Conservation (phyloP, 116 monocot genomes). For the Cymodocea nodosa region DNA sequence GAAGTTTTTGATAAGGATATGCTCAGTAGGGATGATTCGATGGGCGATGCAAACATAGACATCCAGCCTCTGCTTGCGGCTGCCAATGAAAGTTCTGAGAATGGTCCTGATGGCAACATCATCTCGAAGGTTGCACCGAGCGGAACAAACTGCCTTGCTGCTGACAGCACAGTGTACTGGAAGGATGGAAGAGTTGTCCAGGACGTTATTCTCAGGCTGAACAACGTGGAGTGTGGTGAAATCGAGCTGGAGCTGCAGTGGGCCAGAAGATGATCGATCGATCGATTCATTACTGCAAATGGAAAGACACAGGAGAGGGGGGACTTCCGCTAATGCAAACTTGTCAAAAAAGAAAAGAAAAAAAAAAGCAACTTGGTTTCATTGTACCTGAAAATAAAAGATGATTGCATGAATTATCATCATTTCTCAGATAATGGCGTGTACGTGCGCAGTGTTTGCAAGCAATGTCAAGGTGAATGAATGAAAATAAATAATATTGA, state of each 20-base stretch:
- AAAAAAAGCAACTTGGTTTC: too few species aligned
- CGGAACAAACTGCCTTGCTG: slow-evolving; percentile 37
- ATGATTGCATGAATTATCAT: too few species aligned
- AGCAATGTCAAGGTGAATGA: too few species aligned
- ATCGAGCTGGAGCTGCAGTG: slow-evolving; percentile 58
- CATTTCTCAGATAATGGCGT: too few species aligned
- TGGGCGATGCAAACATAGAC: slow-evolving; percentile 40
- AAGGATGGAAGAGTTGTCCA: slow-evolving; percentile 41
- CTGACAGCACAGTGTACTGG: slow-evolving; percentile 35
- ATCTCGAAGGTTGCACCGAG: slow-evolving; percentile 24
- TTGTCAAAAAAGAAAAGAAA: too few species aligned
- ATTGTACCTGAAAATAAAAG: too few species aligned
- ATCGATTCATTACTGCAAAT: too few species aligned
- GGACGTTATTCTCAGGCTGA: slow-evolving; percentile 45
- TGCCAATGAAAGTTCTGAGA: slow-evolving; percentile 8
- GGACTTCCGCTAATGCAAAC: too few species aligned
- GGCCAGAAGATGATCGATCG: slow-evolving; percentile 4
- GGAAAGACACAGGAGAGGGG: too few species aligned
- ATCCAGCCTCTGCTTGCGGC: slow-evolving; percentile 21
- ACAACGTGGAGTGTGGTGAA: slow-evolving; percentile 65
- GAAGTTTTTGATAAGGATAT: slow-evolving; percentile 55
- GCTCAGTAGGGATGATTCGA: slow-evolving; percentile 38
- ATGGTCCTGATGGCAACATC: slow-evolving; percentile 11
- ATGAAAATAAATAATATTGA: too few species aligned
- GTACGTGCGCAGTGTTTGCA: too few species aligned